phyloP scores from a whole-genome alignment of 2,329 filamentous ascomycete species.

The Colletotrichum lupini region DNA sequence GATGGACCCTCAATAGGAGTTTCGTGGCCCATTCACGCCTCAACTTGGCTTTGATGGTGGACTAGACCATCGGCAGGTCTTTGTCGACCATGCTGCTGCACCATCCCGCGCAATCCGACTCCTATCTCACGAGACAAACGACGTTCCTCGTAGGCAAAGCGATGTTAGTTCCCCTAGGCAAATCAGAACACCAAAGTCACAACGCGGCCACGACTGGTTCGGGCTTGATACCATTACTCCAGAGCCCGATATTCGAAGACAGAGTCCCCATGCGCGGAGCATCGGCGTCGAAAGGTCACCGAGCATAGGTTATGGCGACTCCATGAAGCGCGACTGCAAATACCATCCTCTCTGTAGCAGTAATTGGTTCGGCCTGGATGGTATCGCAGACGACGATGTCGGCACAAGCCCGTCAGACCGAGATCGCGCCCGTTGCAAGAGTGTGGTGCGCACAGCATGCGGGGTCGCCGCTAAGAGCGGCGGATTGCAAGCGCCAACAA shows the following conservation, averaged over 20 bases:
- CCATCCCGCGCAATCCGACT: not conserved
- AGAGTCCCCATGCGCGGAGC: not conserved
- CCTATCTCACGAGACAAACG: not conserved
- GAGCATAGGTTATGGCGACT: not conserved
- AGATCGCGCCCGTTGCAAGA: not conserved
- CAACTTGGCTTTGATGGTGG: slow-evolving; percentile 58
- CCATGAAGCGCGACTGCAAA: not conserved
- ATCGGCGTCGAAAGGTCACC: not conserved
- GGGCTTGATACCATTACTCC: slow-evolving; percentile 17
- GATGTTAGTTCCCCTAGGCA: not conserved
- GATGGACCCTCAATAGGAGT: slow-evolving; percentile 44
- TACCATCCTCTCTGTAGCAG: not conserved
- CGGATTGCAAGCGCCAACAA: slow-evolving; percentile 24
- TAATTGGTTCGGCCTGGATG: slow-evolving; percentile 33
- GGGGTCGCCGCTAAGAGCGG: slow-evolving; percentile 21
- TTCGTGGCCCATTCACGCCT: slow-evolving; percentile 56
- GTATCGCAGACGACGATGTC: slow-evolving; percentile 1
- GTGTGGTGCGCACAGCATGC: slow-evolving; percentile 6
- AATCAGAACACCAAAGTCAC: not conserved
- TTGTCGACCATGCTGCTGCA: not conserved
- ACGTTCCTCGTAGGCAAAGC: not conserved
- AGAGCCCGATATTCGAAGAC: not conserved
- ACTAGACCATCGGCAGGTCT: slow-evolving; percentile 52
- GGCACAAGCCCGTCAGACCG: not conserved
- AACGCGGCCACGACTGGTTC: slow-evolving; percentile 30